Evolutionary conservation across 2,329 filamentous ascomycete species (phyloP), one percentile per base, ranked within the genome.

Genomic region (Aspergillus niger): DNA sequence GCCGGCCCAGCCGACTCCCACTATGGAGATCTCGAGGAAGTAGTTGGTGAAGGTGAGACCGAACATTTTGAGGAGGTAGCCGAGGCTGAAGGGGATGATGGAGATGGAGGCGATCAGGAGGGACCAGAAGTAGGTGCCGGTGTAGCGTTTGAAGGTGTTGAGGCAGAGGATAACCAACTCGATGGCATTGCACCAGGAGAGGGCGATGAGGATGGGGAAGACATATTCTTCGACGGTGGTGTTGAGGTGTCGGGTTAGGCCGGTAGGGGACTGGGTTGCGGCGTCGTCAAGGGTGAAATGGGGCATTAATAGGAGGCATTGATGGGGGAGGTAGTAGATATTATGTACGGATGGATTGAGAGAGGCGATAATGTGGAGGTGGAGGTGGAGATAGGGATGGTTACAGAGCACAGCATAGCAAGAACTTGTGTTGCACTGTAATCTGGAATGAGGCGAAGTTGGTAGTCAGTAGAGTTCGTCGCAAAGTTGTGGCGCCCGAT

Each of bases 101-200:
- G 78, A 79, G 50, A 74, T 55, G 28, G 78, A 76, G 8, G 80
- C 70, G 5, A 79, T 63, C 26, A 82, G 68, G 38, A 81, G 71
- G 62, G 75, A 77, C 77, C 79, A 83, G 66, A 83, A 83, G 68
- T 83, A 83, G 11, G 81, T 71, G 0, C 80, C 79, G 44, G 66
- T 67, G 63, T 79, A 80, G 52, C 70, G 70, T 54, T 75, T 77
- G 70, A 83, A 83, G 5, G 79, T 81, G 50, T 76, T 69, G 59
- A 81, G 80, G 57, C 81, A 73, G 57, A 82, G 75, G 38, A 82
- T 71, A 49, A 79, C 70, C 28, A 83, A 72, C 61, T 83, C 81
- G 36, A 81, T 58, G 28, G 77, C 77, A 63, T 82, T 83, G 66
- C 82, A 83, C 73, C 78, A 78, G 17, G 80, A 72, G 52, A 83